phyloP scores from a whole-genome alignment of 208 protist species.

The Leishmania braziliensis region DNA sequence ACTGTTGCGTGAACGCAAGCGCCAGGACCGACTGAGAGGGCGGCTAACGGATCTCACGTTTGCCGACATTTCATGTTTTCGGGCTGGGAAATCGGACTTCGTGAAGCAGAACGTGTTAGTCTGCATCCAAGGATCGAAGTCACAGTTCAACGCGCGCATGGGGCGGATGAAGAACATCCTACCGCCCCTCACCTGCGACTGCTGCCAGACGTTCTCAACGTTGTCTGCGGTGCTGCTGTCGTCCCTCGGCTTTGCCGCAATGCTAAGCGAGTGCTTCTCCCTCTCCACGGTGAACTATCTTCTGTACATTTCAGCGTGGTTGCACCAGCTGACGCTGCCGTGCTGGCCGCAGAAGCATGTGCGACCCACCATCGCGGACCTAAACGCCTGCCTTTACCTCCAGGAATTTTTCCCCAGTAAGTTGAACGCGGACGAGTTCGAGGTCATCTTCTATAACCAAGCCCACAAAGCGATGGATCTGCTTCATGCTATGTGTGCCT shows the following conservation, averaged over 20 bases:
- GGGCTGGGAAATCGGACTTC: slow-evolving; percentile 53
- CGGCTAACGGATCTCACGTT: slow-evolving; percentile 70
- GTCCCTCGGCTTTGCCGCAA: slow-evolving; percentile 71
- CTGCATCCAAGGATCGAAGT: slow-evolving; percentile 72
- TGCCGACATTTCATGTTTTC: slow-evolving; percentile 48
- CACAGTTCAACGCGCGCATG: slow-evolving; percentile 77
- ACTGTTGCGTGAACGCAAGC: slow-evolving; percentile 57
- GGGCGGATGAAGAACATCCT: slow-evolving; percentile 55
- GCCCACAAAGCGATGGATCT: slow-evolving; percentile 44
- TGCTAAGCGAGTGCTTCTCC: slow-evolving; percentile 58
- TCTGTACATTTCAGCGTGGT: slow-evolving; percentile 88
- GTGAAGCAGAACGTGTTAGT: slow-evolving; percentile 50
- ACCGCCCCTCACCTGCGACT: slow-evolving; percentile 78
- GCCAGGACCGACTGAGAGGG: slow-evolving; percentile 55
- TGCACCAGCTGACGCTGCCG: slow-evolving; percentile 80
- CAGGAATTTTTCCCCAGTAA: slow-evolving; percentile 73
- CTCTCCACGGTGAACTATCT: slow-evolving; percentile 86
- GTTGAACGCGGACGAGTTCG: slow-evolving; percentile 72
- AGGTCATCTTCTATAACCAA: slow-evolving; percentile 88
- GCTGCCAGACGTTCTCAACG: slow-evolving; percentile 89
- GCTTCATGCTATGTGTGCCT: slow-evolving; percentile 57
- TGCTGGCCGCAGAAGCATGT: slow-evolving; percentile 66
- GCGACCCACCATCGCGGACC: slow-evolving; percentile 81
- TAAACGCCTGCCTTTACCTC: slow-evolving; percentile 79
- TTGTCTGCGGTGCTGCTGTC: slow-evolving; percentile 76